Conservation (phyloP, 202 grass and related monocot species). For the Setaria italica region DNA sequence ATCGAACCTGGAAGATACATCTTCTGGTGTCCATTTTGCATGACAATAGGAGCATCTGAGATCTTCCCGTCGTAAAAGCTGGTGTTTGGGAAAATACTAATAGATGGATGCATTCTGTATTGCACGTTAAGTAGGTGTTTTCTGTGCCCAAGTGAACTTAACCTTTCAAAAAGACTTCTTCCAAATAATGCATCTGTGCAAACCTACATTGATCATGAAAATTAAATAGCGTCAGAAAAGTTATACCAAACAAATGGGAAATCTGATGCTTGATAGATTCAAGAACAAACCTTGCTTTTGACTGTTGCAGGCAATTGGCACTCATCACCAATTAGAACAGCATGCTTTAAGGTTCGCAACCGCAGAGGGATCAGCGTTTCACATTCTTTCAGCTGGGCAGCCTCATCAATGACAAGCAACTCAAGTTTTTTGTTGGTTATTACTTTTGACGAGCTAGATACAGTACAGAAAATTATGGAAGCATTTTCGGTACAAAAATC, state of each 20-base stretch:
- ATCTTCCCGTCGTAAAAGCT: conserved; percentile 66
- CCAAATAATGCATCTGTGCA: conserved; percentile 61
- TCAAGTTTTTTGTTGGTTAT: conserved; percentile 43
- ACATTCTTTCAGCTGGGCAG: conserved; percentile 69
- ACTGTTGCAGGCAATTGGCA: conserved; percentile 65
- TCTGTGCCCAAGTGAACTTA: conserved; percentile 67
- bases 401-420: conserved; percentile 67
- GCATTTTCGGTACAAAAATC: conserved; percentile 57
- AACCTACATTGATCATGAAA: conserved; percentile 21
- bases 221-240: background rate
- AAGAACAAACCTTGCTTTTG: conserved; percentile 61
- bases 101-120: conserved; percentile 85
- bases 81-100: conserved; percentile 68
- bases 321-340: conserved; percentile 71
- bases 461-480: conserved; percentile 66
- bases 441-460: conserved; percentile 58
- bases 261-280: background rate
- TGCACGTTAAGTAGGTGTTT: conserved; percentile 75
- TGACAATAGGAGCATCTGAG: conserved; percentile 65
- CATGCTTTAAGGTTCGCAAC: conserved; percentile 43
- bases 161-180: conserved; percentile 73
- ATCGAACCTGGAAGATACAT: conserved; percentile 57
- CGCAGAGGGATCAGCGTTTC: conserved; percentile 66
- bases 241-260: conserved; percentile 18
- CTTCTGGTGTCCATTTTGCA: conserved; percentile 35